A percentile compares a stretch with the other conserved stretches of the same genome.
phyloP scores from a whole-genome alignment of 257 asterid genomes.

The Nemophila menziesii region DNA sequence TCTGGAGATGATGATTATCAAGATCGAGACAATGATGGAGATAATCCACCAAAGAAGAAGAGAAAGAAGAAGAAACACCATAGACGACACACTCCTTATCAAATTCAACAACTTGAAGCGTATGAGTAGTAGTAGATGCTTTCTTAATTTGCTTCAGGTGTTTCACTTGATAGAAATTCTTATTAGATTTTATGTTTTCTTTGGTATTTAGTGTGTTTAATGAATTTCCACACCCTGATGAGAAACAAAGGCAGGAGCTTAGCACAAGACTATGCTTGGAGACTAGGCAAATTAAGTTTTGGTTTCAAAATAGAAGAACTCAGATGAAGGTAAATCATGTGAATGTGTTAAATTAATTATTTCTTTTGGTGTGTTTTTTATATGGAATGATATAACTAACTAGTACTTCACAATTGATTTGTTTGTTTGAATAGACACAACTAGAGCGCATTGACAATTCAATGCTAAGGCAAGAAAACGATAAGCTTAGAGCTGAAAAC shows the following conservation, averaged over 20 bases:
- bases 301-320: conserved; percentile 93
- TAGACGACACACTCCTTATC: conserved; percentile 99
- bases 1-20: conserved; percentile 91
- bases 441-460: conserved; percentile 49
- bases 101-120: conserved; percentile 95
- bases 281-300: conserved; percentile 79
- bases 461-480: conserved; percentile 41
- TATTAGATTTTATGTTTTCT: background rate
- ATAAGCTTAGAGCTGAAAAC: conserved; percentile 41
- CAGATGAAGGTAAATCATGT: conserved; percentile 76
- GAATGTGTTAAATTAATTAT: background rate
- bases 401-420: no score
- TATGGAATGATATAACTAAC: background rate
- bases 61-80: conserved; percentile 80
- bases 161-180: background rate
- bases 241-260: conserved; percentile 82
- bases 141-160: background rate
- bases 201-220: conserved; percentile 51
- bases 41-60: conserved; percentile 74
- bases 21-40: conserved; percentile 41
- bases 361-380: background rate
- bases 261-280: conserved; percentile 75
- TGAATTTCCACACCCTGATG: conserved; percentile 98
- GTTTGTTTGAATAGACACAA: conserved; percentile 30
- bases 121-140: no score